A percentile compares a stretch with the other conserved stretches of the same genome.
These are phyloP conservation scores for Cyberlindnera bimundalis DNA, from an alignment of 805 yeast species.

Conservation along the genomic window DNA sequence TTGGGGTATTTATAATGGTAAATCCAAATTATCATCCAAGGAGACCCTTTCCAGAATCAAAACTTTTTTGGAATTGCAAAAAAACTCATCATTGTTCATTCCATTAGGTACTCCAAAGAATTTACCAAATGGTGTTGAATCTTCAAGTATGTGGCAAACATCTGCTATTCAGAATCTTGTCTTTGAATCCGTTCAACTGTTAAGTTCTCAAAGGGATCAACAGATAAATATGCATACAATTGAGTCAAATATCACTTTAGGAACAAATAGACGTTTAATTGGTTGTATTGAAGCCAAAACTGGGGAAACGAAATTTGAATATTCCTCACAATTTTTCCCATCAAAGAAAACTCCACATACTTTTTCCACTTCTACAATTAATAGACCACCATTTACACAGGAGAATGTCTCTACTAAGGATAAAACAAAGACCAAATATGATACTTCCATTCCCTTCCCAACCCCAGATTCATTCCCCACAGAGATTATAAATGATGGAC, in stretches of 20 bases:
- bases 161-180: constrained; percentile 36
- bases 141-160: constrained; percentile 38
- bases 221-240: constrained; percentile 29
- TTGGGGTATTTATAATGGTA: constrained; percentile 42
- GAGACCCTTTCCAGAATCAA: constrained; percentile 40
- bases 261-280: constrained; percentile 45
- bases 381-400: constrained; percentile 14
- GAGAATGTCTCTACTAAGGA: constrained; percentile 6
- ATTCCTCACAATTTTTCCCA: constrained; percentile 9
- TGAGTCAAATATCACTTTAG: constrained; percentile 39
- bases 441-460: constrained; percentile 13
- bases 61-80: constrained; percentile 43
- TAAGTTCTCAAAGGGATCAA: constrained; percentile 35
- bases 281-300: constrained; percentile 31
- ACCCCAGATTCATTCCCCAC: constrained; percentile 35
- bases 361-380: constrained; percentile 30
- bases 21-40: constrained; percentile 13
- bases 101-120: constrained; percentile 42
- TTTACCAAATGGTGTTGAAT: constrained; percentile 20
- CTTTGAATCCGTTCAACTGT: constrained; percentile 43
- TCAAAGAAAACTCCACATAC: constrained; percentile 10
- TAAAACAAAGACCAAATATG: constrained; percentile 8
- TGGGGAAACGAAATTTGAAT: constrained; percentile 6
- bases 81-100: constrained; percentile 49
- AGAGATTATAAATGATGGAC: constrained; percentile 17